Conservation (phyloP, 352 stramenopile species). For the Thalassiosira mediterranea region DNA sequence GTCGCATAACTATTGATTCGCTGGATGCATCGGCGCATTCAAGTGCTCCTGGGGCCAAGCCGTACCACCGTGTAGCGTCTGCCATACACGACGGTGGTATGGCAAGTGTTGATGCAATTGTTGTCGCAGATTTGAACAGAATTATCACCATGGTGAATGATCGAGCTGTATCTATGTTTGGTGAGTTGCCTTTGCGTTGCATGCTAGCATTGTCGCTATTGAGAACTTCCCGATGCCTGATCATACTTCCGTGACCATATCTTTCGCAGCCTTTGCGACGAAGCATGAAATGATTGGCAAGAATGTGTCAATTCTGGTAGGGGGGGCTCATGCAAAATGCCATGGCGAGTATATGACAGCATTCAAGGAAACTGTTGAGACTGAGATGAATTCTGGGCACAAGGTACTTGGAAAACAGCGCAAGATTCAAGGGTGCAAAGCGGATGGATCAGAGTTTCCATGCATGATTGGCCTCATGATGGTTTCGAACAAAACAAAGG, state of each 20-base stretch:
- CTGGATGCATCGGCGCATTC: no score
- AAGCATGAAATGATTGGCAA: conserved; percentile 39
- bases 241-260: no score
- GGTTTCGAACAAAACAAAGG: conserved; percentile 18
- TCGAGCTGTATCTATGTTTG: conserved; percentile 26
- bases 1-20: no score
- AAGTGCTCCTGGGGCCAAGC: no score
- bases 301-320: conserved; percentile 37
- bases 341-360: conserved; percentile 34
- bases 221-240: no score
- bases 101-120: conserved; percentile 32
- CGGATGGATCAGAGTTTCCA: conserved; percentile 44
- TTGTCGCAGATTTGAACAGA: conserved; percentile 35
- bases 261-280: conserved; percentile 9
- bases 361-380: conserved; percentile 21
- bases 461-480: conserved; percentile 36
- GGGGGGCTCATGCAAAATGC: conserved; percentile 15
- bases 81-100: no score
- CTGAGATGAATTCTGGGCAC: conserved; percentile 1
- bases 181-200: not conserved
- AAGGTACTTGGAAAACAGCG: conserved; percentile 30
- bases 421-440: conserved; percentile 15
- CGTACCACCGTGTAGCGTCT: no score
- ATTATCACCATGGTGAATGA: conserved; percentile 38
- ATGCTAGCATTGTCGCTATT: no score